A percentile compares a stretch with the other conserved stretches of the same genome.
phyloP scores from a whole-genome alignment of 2,329 filamentous ascomycete species.

The Diaporthe capsici region DNA sequence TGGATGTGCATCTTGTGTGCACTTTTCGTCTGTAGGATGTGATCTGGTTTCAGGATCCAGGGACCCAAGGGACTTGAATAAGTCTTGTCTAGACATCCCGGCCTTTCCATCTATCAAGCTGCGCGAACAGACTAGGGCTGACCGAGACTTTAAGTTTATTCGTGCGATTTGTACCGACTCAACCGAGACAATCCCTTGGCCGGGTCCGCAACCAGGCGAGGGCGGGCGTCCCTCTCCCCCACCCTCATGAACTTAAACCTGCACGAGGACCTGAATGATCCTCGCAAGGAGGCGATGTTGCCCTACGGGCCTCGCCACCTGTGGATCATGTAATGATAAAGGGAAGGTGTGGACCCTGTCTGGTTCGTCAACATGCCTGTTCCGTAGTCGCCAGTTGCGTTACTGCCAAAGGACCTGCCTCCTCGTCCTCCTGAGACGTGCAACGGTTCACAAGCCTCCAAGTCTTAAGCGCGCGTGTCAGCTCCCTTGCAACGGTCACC shows the following conservation, averaged over 20 bases:
- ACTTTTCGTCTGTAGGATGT: neutral
- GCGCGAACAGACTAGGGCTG: constrained; percentile 22
- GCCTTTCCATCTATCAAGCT: constrained; percentile 6
- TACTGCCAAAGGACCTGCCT: neutral
- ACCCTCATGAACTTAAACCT: neutral
- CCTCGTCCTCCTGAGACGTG: neutral
- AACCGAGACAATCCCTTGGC: constrained; percentile 4
- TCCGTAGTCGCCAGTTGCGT: neutral
- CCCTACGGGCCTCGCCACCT: neutral
- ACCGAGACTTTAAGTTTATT: constrained; percentile 1
- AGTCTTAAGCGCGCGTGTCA: constrained; percentile 21
- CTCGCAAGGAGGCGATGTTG: neutral
- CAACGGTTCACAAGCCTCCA: constrained; percentile 14
- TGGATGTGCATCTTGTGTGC: neutral
- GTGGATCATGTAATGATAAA: neutral
- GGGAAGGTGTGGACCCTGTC: neutral
- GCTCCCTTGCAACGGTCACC: constrained; percentile 9
- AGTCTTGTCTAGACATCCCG: neutral
- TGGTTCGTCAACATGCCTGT: no score
- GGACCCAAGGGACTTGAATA: neutral
- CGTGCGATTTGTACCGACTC: constrained; percentile 7
- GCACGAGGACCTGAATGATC: neutral
- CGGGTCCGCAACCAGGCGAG: neutral
- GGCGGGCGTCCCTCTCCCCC: no score
- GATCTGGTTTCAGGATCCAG: constrained; percentile 7